Evolutionary conservation across 495 filamentous ascomycete genomes (phyloP), one percentile per base, ranked within the genome.

Genomic region (Pseudotulostoma volvatum): DNA sequence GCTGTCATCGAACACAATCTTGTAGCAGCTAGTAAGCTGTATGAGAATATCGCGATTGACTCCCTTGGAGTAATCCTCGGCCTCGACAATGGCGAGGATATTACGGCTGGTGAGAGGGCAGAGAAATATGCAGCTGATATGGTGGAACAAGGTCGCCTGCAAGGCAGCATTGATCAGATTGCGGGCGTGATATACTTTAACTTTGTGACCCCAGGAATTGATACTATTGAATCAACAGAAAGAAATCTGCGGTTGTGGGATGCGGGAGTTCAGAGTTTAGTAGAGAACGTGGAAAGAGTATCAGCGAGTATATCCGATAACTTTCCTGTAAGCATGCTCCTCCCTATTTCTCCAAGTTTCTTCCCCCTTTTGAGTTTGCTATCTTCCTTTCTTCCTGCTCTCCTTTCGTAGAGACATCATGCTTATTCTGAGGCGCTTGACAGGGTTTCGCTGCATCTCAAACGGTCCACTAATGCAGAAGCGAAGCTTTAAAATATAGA

Each of bases 1-100:
- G 90, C 90, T 1, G 84, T 96, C 7, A 76, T 93, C 17, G 90
- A 97, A 56, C 90, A 97, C 59, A 97, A 97, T 50, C 70, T 97
- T 4, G 71, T 94, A 8, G 85, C 75, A 17, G 81, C 76, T 0
- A 90, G 82, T 14, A 76, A 79, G 40, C 64, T 97, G 9, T 97
- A 96, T 55, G 75, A 70, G 52, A 95, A 96, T 52, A 95, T 97
- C 43, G 71, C 70, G 2, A 75, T 85, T 39, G 77, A 82, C 41
- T 76, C 75, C 11, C 69, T 97, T 3, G 90, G 78, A 0, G 55
- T 64, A 18, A 67, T 94, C 30, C 66, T 97, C 3, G 87, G 81
- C 0, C 61, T 93, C 1, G 35, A 55, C 33, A 49, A 49, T 9
- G 59, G 57, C 15, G 50, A 49, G 11, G 61, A 66, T 18, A 44